Evolutionary conservation across 2,329 filamentous ascomycete species (phyloP).

Genomic region (Hymenoscyphus fructigenus): DNA sequence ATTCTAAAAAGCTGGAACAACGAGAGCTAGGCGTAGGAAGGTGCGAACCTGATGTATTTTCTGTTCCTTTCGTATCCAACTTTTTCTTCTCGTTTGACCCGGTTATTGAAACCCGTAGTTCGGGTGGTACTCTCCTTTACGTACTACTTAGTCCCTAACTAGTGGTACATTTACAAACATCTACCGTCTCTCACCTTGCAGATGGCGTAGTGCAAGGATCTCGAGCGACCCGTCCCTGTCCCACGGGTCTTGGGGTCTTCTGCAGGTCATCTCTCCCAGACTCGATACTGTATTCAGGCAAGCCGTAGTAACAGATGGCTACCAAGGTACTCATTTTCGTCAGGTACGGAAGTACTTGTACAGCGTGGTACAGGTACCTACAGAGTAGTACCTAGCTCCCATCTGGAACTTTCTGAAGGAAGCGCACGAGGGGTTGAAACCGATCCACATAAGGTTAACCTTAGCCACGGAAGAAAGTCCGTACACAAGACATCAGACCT

Average conservation of each 20-base stretch:
- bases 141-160: neutral
- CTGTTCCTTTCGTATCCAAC: neutral
- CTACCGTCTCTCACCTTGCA: neutral
- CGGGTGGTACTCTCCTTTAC: neutral
- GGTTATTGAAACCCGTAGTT: neutral
- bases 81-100: neutral
- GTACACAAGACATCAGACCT: neutral
- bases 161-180: neutral
- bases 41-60: no score
- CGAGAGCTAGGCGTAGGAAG: no score
- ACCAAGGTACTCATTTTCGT: neutral
- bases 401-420: neutral
- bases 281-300: neutral
- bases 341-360: neutral
- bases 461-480: neutral
- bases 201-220: neutral
- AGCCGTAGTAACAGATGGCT: neutral
- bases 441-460: slow-evolving; percentile 3
- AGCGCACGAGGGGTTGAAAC: neutral
- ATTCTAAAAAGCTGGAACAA: no score
- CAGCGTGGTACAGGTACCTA: neutral
- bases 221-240: neutral
- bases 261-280: neutral
- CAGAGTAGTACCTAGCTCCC: neutral
- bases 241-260: neutral